Percentiles rank a stretch among this genome's conserved stretches.
Conservation (phyloP, 768 basidiomycete species). For the Coprinellus aureogranulatus region DNA sequence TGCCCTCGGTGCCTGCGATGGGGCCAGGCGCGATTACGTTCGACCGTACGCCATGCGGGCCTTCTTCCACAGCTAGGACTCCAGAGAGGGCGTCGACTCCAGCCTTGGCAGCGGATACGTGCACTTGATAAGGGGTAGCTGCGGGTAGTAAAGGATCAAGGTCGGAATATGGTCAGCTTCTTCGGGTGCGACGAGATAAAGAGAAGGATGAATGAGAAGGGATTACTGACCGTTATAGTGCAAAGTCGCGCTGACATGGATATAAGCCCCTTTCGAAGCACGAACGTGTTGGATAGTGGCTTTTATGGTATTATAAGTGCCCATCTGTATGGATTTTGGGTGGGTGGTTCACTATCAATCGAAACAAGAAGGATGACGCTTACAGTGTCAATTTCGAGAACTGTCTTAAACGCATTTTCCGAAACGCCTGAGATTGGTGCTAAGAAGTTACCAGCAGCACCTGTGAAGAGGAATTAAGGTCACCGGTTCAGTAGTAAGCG, state of each 20-base stretch:
- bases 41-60: slow-evolving; percentile 89
- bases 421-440: slow-evolving; percentile 81
- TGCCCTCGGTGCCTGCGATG: slow-evolving; percentile 76
- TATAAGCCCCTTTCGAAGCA: slow-evolving; percentile 72
- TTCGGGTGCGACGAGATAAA: not conserved
- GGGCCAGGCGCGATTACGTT: slow-evolving; percentile 85
- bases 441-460: slow-evolving; percentile 95
- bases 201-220: slow-evolving; percentile 6
- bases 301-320: slow-evolving; percentile 93
- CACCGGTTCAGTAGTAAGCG: not conserved
- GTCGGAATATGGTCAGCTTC: slow-evolving; percentile 6
- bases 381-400: slow-evolving; percentile 91
- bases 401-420: slow-evolving; percentile 88
- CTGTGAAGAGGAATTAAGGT: slow-evolving; percentile 34
- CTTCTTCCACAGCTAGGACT: slow-evolving; percentile 90
- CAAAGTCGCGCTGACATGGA: slow-evolving; percentile 86
- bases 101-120: slow-evolving; percentile 94
- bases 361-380: slow-evolving; percentile 26
- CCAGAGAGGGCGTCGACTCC: slow-evolving; percentile 86
- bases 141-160: slow-evolving; percentile 7
- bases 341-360: not conserved
- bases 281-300: slow-evolving; percentile 79
- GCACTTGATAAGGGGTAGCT: slow-evolving; percentile 85
- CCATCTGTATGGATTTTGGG: slow-evolving; percentile 50
- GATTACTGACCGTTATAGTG: slow-evolving; percentile 71